Base-by-base conservation (phyloP, 768 basidiomycete genomes). In the Hypholoma fasciculare region DNA sequence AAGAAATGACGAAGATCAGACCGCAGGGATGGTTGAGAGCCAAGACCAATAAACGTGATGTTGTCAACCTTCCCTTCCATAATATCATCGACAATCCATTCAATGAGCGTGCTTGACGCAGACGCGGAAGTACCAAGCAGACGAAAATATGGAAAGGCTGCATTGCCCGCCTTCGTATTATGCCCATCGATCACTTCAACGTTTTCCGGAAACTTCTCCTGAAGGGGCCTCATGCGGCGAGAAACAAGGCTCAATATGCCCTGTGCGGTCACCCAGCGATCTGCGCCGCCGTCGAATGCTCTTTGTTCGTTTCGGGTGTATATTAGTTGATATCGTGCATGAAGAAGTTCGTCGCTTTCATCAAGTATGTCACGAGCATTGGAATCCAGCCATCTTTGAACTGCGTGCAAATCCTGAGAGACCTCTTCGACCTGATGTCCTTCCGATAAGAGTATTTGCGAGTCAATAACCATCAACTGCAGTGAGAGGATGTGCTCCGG, bases 401-500 rank as follows among this genome's bases (percentile, higher is more conserved):
- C 56, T 8, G 65, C 48, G 40, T 78, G 52, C 7, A 79, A 59
- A 5, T 38, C 19, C 7, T 46, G 11, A 6, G 67, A 60, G 9
- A 62, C 58, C 4, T 54, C 2, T 7, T 64, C 60, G 9, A 62
- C 50, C 36, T 14, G 19, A 46, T 17, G 39, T 8, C 42, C 30
- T n/a, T 34, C 16, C 9, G 53, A 47, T 20, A 57, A 49, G n/a
- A 61, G 54, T 30, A 70, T 66, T 34, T 63, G 68, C 54, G 23
- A 23, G 23, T 85, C 77, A 20, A 83, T 67, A 2, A 71, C 73
- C 73, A 79, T 76, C n/a, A 85, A 70, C 60, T 75, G 73, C 57
- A 80, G 78, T 0, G 83, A 85, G 2, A 85, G 71, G 11, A 82
- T 68, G 26, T 85, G 81, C 46, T 85, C 83, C 0, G 83, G 84